Conservation (phyloP, 768 basidiomycete genomes). For the Mycena galericulata region DNA sequence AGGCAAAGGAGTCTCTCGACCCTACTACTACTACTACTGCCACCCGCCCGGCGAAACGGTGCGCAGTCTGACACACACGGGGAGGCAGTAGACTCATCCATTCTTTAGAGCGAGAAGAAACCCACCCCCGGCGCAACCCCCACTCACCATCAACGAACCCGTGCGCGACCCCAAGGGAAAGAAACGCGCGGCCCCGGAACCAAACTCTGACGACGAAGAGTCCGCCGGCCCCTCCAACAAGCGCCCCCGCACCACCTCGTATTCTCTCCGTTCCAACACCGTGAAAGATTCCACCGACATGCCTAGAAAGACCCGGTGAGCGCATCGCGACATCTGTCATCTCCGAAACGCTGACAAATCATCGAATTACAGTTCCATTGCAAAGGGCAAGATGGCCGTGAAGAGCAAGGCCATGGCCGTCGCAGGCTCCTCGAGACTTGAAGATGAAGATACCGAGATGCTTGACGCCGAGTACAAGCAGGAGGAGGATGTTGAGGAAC, state of each 20-base stretch:
- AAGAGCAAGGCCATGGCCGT: constrained; percentile 69
- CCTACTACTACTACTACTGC: constrained; percentile 55
- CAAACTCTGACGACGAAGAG: too few relatives aligned
- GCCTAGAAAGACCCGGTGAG: constrained; percentile 82
- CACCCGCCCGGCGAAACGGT: constrained; percentile 72
- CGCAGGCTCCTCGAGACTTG: constrained; percentile 72
- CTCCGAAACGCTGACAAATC: constrained; percentile 27
- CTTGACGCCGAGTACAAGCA: constrained; percentile 70
- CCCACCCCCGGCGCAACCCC: too few relatives aligned
- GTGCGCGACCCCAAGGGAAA: too few relatives aligned
- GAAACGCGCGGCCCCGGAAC: too few relatives aligned
- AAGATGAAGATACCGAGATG: constrained; percentile 85
- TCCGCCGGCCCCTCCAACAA: too few relatives aligned
- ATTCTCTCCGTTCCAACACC: too few relatives aligned
- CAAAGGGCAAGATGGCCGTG: constrained; percentile 70
- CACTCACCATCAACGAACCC: too few relatives aligned
- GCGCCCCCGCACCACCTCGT: too few relatives aligned
- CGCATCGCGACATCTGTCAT: constrained; percentile 27
- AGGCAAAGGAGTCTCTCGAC: constrained; percentile 70
- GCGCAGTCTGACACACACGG: constrained; percentile 47
- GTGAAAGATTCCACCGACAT: constrained; percentile 63
- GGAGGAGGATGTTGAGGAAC: constrained; percentile 59
- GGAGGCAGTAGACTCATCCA: too few relatives aligned
- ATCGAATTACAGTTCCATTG: constrained; percentile 45
- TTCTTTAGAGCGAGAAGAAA: too few relatives aligned